These are phyloP conservation scores for Xanthoconium purpureum DNA, from an alignment of 768 basidiomycete species.

Conservation along the genomic window DNA sequence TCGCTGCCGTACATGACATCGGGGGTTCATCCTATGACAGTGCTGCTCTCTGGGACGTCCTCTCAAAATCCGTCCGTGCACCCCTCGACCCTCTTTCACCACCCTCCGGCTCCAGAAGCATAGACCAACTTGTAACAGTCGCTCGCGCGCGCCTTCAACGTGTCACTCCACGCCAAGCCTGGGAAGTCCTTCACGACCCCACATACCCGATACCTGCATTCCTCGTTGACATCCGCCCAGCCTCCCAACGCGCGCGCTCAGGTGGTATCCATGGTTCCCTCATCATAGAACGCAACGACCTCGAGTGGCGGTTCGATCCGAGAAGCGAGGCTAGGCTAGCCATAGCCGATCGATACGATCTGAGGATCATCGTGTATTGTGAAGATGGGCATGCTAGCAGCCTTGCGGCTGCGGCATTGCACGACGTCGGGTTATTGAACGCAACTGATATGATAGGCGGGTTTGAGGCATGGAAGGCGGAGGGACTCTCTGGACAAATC, in stretches of 20 bases:
- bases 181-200: constrained; percentile 53
- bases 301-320: constrained; percentile 83
- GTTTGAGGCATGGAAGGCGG: constrained; percentile 67
- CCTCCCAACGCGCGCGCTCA: constrained; percentile 50
- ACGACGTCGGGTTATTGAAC: constrained; percentile 66
- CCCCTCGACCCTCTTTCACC: constrained; percentile 61
- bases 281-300: constrained; percentile 69
- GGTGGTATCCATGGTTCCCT: constrained; percentile 69
- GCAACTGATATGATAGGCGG: constrained; percentile 80
- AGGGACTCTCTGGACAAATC: constrained; percentile 57
- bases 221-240: constrained; percentile 75
- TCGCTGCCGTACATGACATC: constrained; percentile 53
- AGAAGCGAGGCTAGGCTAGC: constrained; percentile 53
- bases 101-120: constrained; percentile 62
- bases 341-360: constrained; percentile 73
- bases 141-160: constrained; percentile 66
- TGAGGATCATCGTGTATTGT: constrained; percentile 71
- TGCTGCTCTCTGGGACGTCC: constrained; percentile 64
- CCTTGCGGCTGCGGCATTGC: constrained; percentile 66
- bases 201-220: constrained; percentile 59
- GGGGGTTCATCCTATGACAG: constrained; percentile 58
- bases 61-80: constrained; percentile 56
- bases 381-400: constrained; percentile 72
- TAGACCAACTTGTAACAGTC: constrained; percentile 53
- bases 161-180: constrained; percentile 57